Percentiles rank a stretch among this genome's conserved stretches.
phyloP scores from a whole-genome alignment of 2,329 filamentous ascomycete species.

The Trichoderma semiorbis region DNA sequence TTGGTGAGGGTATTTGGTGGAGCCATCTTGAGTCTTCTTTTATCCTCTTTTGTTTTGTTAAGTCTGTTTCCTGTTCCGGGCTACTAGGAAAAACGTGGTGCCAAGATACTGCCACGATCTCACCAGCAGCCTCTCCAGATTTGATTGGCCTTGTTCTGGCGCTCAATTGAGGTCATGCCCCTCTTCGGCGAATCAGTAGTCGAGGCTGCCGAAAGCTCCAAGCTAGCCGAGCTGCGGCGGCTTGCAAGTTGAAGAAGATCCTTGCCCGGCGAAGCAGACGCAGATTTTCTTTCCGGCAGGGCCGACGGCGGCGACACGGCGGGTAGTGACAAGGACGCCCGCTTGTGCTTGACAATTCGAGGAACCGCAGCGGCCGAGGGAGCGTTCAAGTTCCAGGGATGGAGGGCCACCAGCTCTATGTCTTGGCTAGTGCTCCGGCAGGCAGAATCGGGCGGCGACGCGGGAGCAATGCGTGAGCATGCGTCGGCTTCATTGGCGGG shows the following conservation, averaged over 20 bases:
- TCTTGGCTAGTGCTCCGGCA: neutral
- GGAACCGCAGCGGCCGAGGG: neutral
- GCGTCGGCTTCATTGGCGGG: neutral
- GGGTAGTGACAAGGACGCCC: neutral
- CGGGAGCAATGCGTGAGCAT: neutral
- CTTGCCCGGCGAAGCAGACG: neutral
- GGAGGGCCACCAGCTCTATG: neutral
- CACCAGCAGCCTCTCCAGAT: constrained; percentile 30
- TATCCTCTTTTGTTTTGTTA: neutral
- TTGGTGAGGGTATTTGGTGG: constrained; percentile 25
- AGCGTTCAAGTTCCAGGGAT: neutral
- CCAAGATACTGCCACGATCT: neutral
- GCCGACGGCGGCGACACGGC: neutral
- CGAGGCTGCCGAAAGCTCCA: neutral
- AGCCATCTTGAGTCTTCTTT: neutral
- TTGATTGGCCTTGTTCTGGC: constrained; percentile 24
- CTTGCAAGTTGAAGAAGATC: neutral
- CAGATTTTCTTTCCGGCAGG: neutral
- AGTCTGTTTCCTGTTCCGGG: neutral
- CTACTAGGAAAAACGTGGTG: neutral
- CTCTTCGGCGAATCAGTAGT: constrained; percentile 3
- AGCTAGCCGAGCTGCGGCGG: neutral
- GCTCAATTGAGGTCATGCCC: constrained; percentile 24
- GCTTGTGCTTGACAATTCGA: neutral
- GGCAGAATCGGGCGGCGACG: neutral